A percentile compares a stretch with the other conserved stretches of the same genome.
These are phyloP conservation scores for Zalaria obscura DNA, from an alignment of 2,329 filamentous ascomycete species.

Conservation along the genomic window DNA sequence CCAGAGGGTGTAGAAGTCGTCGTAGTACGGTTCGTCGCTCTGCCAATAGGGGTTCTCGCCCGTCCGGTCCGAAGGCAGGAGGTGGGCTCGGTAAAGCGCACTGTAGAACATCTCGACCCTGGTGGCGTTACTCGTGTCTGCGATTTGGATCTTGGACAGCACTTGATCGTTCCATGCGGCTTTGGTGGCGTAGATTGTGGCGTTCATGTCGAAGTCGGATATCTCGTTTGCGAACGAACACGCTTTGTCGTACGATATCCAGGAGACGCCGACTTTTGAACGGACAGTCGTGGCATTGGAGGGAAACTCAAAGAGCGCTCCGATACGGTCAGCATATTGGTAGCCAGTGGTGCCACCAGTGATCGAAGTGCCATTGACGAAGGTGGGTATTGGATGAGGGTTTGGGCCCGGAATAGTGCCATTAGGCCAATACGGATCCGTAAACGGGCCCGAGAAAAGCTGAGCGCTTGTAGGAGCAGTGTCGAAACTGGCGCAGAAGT, in stretches of 20 bases:
- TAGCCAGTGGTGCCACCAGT: too few species aligned
- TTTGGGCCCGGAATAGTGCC: too few species aligned
- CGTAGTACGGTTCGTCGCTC: constrained; percentile 53
- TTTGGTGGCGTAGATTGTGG: constrained; percentile 22
- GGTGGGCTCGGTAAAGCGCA: constrained; percentile 54
- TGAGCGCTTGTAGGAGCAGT: constrained; percentile 16
- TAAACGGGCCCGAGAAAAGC: constrained; percentile 19
- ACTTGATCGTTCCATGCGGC: constrained; percentile 48
- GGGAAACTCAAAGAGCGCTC: constrained; percentile 34
- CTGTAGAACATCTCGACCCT: constrained; percentile 33
- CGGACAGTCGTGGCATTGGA: constrained; percentile 23
- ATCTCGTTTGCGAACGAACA: constrained; percentile 49
- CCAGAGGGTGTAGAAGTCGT: constrained; percentile 61
- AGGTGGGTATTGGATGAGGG: too few species aligned
- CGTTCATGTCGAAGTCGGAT: constrained; percentile 19
- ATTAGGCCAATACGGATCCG: constrained; percentile 26
- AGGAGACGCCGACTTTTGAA: constrained; percentile 51
- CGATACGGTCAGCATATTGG: constrained; percentile 22
- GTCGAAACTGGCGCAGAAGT: constrained; percentile 49
- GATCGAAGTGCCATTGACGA: too few species aligned
- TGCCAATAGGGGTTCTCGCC: constrained; percentile 56
- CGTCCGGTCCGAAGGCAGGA: constrained; percentile 56
- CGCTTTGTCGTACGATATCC: constrained; percentile 47
- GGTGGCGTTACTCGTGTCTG: not conserved
- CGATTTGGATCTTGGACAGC: constrained; percentile 43